A percentile compares a stretch with the other conserved stretches of the same genome.
These are phyloP conservation scores for Rhinocladiella similis DNA, from an alignment of 2,329 filamentous ascomycete genomes.

Conservation along the genomic window DNA sequence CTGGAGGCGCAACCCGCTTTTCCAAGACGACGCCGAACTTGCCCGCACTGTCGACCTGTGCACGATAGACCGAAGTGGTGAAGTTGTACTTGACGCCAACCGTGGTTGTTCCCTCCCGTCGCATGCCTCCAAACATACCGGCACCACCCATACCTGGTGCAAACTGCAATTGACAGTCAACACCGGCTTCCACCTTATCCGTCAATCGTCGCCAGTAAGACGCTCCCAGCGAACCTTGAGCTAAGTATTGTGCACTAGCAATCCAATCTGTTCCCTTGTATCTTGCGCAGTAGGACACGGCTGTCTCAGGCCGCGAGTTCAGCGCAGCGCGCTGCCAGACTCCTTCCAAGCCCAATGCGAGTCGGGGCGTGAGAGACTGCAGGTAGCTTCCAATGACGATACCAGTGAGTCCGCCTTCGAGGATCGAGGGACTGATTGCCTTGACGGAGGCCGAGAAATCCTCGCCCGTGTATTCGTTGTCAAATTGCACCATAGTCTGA, in stretches of 20 bases:
- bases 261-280: conserved; percentile 95
- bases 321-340: conserved; percentile 89
- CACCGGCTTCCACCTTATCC: conserved; percentile 93
- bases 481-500: conserved; percentile 88
- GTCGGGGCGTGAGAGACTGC: conserved; percentile 82
- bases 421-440: conserved; percentile 88
- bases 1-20: conserved; percentile 90
- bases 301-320: conserved; percentile 84
- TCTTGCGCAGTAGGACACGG: conserved; percentile 83
- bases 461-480: conserved; percentile 90
- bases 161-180: conserved; percentile 89
- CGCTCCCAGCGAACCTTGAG: conserved; percentile 82
- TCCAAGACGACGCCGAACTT: conserved; percentile 91
- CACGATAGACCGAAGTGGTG: conserved; percentile 90
- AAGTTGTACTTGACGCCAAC: conserved; percentile 98
- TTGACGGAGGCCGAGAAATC: conserved; percentile 95
- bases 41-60: conserved; percentile 92
- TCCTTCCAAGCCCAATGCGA: conserved; percentile 86
- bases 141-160: conserved; percentile 58
- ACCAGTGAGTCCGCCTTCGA: conserved; percentile 90
- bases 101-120: conserved; percentile 86
- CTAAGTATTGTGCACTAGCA: conserved; percentile 84
- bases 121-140: conserved; percentile 72
- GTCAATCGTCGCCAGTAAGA: conserved; percentile 93
- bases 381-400: conserved; percentile 96